Percentiles rank a stretch among this genome's conserved stretches.
Evolutionary conservation across 371 early-diverging fungal species (phyloP).

Genomic region (Cokeromyces recurvatus): DNA sequence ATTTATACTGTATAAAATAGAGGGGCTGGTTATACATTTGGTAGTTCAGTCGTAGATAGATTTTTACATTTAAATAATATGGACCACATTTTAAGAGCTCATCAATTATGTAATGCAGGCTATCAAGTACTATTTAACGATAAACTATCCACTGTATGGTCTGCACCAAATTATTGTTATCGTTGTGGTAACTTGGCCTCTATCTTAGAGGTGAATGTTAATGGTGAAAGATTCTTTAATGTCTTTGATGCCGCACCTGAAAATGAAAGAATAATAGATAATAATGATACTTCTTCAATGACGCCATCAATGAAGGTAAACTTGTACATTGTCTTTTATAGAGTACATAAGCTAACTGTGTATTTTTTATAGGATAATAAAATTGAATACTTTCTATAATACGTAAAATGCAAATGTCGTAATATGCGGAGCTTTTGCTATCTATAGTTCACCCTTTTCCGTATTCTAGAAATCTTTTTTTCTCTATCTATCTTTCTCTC

Average conservation of each 20-base stretch:
- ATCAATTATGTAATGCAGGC: conserved; percentile 97
- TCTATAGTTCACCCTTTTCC: too few species aligned
- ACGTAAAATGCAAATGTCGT: not conserved
- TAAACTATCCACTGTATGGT: conserved; percentile 88
- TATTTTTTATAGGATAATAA: conserved; percentile 4
- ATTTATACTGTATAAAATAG: too few species aligned
- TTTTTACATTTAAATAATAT: conserved; percentile 85
- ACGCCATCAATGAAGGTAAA: conserved; percentile 1
- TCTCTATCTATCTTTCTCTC: too few species aligned
- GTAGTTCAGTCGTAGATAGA: conserved; percentile 74
- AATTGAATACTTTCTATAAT: conserved; percentile 11
- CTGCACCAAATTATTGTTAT: conserved; percentile 91
- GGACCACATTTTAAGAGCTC: conserved; percentile 89
- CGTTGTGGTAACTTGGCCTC: conserved; percentile 95
- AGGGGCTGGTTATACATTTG: conserved; percentile 95
- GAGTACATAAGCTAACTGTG: not conserved
- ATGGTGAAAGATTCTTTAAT: conserved; percentile 80
- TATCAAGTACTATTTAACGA: conserved; percentile 88
- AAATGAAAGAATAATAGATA: conserved; percentile 45
- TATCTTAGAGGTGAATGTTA: conserved; percentile 83
- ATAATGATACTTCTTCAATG: not conserved
- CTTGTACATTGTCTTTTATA: too few species aligned
- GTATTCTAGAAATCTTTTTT: too few species aligned
- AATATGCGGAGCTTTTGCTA: too few species aligned
- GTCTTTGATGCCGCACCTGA: conserved; percentile 91